Evolutionary conservation across 768 basidiomycete genomes (phyloP).

Genomic region (Leccinum subtestaceum): DNA sequence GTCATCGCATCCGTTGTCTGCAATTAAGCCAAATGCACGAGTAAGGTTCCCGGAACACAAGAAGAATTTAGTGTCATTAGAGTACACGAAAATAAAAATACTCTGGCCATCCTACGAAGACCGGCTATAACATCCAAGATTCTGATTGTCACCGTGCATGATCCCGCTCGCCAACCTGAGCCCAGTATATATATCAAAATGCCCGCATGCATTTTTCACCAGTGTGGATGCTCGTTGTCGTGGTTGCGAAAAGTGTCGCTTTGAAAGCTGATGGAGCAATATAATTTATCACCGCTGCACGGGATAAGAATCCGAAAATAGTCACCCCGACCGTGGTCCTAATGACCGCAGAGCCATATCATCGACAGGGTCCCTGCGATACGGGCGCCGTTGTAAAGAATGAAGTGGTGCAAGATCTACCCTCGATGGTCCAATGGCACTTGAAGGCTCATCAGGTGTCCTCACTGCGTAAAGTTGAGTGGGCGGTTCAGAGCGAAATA

Average conservation of each 20-base stretch:
- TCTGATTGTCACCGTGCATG: not conserved
- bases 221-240: constrained; percentile 2
- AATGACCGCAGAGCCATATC: constrained; percentile 58
- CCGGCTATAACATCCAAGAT: not conserved
- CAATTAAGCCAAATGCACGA: constrained; percentile 28
- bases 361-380: constrained; percentile 58
- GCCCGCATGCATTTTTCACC: constrained; percentile 4
- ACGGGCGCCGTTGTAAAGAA: constrained; percentile 54
- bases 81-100: constrained; percentile 15
- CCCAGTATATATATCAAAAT: not conserved
- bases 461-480: constrained; percentile 31
- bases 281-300: constrained; percentile 23
- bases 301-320: constrained; percentile 22
- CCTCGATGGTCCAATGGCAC: constrained; percentile 25
- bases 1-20: constrained; percentile 7
- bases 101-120: not conserved
- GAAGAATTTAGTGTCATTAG: constrained; percentile 11
- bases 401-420: constrained; percentile 58
- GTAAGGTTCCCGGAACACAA: constrained; percentile 13
- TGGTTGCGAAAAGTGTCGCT: constrained; percentile 8
- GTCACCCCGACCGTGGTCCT: constrained; percentile 37
- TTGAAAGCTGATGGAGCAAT: constrained; percentile 16
- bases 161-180: not conserved
- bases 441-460: constrained; percentile 18
- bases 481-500: constrained; percentile 28